Evolutionary conservation across 176 grass and related monocot species (phyloP), one percentile per base, ranked within the genome.

Genomic region (Neostapfia colusana): DNA sequence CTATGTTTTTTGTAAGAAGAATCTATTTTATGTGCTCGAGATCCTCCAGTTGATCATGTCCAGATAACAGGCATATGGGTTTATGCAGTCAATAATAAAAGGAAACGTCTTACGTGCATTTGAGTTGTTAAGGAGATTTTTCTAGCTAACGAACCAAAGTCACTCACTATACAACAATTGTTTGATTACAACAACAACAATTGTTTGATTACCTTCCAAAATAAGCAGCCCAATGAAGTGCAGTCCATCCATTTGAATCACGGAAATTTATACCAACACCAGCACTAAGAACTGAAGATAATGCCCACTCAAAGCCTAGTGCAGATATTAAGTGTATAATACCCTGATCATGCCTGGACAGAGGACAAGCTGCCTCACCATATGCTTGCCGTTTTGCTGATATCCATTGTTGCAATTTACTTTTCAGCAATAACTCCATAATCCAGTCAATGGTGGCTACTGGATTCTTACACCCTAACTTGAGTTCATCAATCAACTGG

Each of bases 191-290:
- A n/a, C n/a, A n/a, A n/a, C n/a, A n/a, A 77, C 71, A 79, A 75
- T 43, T 39, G 40, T 68, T 65, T 42, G 54, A 69, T 89, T 84
- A 99, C 95, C 95, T 94, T 85, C 78, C 91, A 95, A 85, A 99
- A 82, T 92, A 81, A 72, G 96, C 85, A 88, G 96, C 92, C 92
- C 96, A 99, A 83, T 99, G 96, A 81, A 99, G 96, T 73, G 95
- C 89, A 53, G 95, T 95, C 95, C 95, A 99, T 75, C 95, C 95
- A 74, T 99, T 99, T 17, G 74, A 56, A 86, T 99, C 96, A 68
- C 96, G 89, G n/a, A 95, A 95, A 85, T 99, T 99, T 92, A 99
- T 81, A 71, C 87, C 89, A 73, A 99, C 81, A 34, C 87, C 92
- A 46, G 65, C 67, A 77, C 73, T 72, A 58, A 95, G 84, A 71